These are phyloP conservation scores for Dionaea muscipula DNA, from an alignment of 179 eudicot species.

Conservation along the genomic window DNA sequence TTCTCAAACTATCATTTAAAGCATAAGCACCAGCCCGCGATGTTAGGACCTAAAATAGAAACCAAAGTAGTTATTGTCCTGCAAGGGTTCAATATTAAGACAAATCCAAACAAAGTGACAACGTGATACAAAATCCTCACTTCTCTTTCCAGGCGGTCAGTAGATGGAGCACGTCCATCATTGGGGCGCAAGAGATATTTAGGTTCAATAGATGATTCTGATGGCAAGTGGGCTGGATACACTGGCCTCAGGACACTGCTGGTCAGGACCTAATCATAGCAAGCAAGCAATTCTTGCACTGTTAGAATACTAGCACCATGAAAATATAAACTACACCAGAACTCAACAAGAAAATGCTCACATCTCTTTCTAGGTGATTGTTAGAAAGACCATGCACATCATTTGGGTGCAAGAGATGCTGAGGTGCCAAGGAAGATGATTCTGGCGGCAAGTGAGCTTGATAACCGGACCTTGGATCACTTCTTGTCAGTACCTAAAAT, in stretches of 20 bases:
- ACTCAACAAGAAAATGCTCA: constrained; percentile 13
- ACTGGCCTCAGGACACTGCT: too few species aligned
- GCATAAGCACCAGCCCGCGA: constrained; percentile 43
- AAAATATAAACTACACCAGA: too few species aligned
- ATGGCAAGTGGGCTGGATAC: constrained; percentile 9
- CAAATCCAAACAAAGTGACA: neutral
- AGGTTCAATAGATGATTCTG: constrained; percentile 10
- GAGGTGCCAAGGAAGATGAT: too few species aligned
- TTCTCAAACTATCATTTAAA: constrained; percentile 28
- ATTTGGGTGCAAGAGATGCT: too few species aligned
- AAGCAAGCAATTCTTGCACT: too few species aligned
- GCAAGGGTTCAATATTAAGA: constrained; percentile 3
- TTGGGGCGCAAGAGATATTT: constrained; percentile 17
- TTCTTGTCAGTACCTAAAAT: too few species aligned
- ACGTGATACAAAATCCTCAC: constrained; percentile 17
- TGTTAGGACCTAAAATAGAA: constrained; percentile 26
- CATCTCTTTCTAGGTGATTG: constrained; percentile 4
- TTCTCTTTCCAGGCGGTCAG: constrained; percentile 22
- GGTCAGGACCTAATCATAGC: too few species aligned
- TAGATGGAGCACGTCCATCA: constrained; percentile 19
- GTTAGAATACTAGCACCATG: too few species aligned
- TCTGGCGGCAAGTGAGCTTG: too few species aligned
- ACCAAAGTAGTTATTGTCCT: constrained; percentile 2
- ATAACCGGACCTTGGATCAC: too few species aligned
- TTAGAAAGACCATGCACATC: too few species aligned